Percentiles rank a stretch among this genome's conserved stretches.
Conservation (phyloP, 495 filamentous ascomycete genomes). For the Cenococcum geophilum region DNA sequence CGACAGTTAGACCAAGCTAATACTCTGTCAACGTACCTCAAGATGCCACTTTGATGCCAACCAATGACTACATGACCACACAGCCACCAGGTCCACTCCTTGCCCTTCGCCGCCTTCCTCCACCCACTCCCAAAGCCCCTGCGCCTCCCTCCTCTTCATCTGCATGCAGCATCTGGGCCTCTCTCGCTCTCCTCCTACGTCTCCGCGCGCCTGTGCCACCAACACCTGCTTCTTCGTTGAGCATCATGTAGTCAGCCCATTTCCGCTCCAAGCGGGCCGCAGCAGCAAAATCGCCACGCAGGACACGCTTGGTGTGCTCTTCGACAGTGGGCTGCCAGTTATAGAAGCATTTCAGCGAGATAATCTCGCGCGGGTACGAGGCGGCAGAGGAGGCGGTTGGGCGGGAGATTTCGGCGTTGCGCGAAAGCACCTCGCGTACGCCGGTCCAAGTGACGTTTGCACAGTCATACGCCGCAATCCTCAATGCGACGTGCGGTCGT, state of each 20-base stretch:
- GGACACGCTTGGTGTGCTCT: conserved; percentile 79
- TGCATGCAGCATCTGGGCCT: conserved; percentile 66
- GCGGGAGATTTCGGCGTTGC: conserved; percentile 62
- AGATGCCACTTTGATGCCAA: neutral
- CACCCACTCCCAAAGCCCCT: conserved; percentile 26
- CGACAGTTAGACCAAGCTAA: no score
- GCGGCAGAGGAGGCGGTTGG: conserved; percentile 36
- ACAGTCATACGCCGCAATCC: conserved; percentile 86
- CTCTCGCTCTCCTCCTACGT: conserved; percentile 65
- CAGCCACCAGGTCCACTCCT: conserved; percentile 48
- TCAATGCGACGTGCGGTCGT: conserved; percentile 53
- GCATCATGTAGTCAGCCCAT: conserved; percentile 94
- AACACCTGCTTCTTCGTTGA: conserved; percentile 73
- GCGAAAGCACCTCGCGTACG: conserved; percentile 74
- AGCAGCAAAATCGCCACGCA: conserved; percentile 62
- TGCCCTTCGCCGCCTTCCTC: conserved; percentile 47
- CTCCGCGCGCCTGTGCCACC: conserved; percentile 54
- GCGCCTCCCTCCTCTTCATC: conserved; percentile 66
- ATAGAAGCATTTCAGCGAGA: conserved; percentile 87
- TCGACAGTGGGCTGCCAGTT: conserved; percentile 92
- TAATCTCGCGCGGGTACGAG: conserved; percentile 64
- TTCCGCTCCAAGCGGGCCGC: conserved; percentile 74
- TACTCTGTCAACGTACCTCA: neutral
- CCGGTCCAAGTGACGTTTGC: conserved; percentile 88
- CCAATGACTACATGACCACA: conserved; percentile 48